Evolutionary conservation across 225 moss, liverwort and hornwort species (phyloP), one percentile per base, ranked within the genome.

Genomic region (Pseudisothecium myosuroides): DNA sequence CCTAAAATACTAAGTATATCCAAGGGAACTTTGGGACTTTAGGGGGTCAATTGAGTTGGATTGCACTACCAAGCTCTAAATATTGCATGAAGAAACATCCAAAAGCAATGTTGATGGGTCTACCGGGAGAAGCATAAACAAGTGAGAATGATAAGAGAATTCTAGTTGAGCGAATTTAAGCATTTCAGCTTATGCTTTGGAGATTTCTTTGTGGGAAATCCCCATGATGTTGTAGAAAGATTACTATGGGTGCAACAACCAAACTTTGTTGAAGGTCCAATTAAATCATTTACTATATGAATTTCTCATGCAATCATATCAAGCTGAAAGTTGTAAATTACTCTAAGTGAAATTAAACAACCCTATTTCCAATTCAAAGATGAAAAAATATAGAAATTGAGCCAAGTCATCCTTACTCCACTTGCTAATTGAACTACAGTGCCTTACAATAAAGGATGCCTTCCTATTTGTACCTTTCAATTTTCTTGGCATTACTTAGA

Each of bases 111-210:
- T 31, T 19, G 17, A 47, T 31, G 7, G 31, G 7, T 47, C 12
- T 4, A 11, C 4, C 2, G 1, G 0, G 2, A 39, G 7, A 20
- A 75, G 20, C 0, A 3, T 32, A 20, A 76, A 13, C 20, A 49
- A n/a, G n/a, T 71, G 27, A 15, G 27, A 43, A 71, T 27, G 6
- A 4, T 14, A 52, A 54, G 14, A 49, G 7, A 31, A 12, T 19
- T 19, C 1, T 2, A 11, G 2, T 19, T 47, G 31, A 31, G 19
- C 7, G 1, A 18, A 75, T 75, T 31, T 19, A 47, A 74, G 11
- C 74, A 74, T 74, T 74, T 47, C 1, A 47, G 1, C 47, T 18
- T 31, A 11, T 18, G 11, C 47, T 31, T 47, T 18, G 7, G 31
- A 74, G 31, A 18, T 11, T 43, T 45, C 10, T 28, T 27, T 72